Base-by-base conservation (phyloP, 352 stramenopile species). In the Phytophthora pisi region DNA sequence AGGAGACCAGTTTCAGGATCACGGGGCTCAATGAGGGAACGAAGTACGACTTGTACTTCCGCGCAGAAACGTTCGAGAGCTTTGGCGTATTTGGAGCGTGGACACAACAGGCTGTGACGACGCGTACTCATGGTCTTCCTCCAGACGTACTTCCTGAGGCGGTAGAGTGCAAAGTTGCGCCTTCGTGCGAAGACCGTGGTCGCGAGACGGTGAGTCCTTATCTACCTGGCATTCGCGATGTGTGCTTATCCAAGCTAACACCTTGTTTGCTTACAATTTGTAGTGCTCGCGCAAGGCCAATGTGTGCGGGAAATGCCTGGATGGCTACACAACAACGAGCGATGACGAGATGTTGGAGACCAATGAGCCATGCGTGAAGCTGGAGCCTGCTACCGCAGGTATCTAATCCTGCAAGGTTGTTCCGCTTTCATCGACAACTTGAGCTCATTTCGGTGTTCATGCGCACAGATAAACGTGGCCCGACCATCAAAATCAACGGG, bases 1-100 rank as follows among this genome's bases (percentile, higher is more conserved):
- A 67, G 47, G 43, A 59, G 20, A 66, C 60, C 9, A 69, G 45
- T 20, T 90, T 95, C 51, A 47, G 77, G 4, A 74, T 92, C 28
- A 72, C 82, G 5, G 71, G 70, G 7, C 72, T 95, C 3, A 73
- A 66, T 3, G 81, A 89, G 46, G 82, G 81, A 18, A 92, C 75
- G 2, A 54, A 72, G 8, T 92, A 94, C 52, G 82, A 92, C 31
- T 59, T 95, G 36, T 95, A 88, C 76, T 74, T 95, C 28, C 75
- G 84, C 6, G 64, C 82, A 1, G 88, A 95, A 75, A 93, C 86
- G 1, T 74, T 94, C n/a, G 66, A 81, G 30, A 94, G 86, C 49
- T 78, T 70, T 24, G 88, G 88, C 2, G 88, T 95, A 13, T 77
- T 90, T 40, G 78, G 87, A 28, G 58, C 80, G 5, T 93, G 85